Conservation (phyloP, 2,329 filamentous ascomycete species). For the Rugonectria rugulosa region DNA sequence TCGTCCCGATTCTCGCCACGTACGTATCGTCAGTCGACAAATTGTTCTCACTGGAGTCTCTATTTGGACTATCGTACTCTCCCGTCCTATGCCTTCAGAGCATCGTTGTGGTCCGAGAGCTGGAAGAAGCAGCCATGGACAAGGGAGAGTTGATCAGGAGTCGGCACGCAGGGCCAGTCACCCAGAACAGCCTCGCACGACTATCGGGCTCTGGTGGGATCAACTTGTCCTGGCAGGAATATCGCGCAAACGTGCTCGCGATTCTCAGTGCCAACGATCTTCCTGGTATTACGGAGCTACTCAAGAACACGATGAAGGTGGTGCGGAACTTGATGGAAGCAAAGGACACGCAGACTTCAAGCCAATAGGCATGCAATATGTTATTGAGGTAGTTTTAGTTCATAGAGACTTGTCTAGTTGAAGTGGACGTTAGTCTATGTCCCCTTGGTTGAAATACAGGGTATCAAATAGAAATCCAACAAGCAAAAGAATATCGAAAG, state of each 20-base stretch:
- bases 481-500: constrained; percentile 25
- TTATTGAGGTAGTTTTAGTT: neutral
- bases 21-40: constrained; percentile 60
- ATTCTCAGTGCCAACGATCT: constrained; percentile 71
- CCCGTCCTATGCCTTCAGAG: constrained; percentile 64
- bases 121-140: constrained; percentile 64
- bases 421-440: constrained; percentile 35
- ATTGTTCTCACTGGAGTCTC: constrained; percentile 53
- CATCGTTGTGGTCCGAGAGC: constrained; percentile 60
- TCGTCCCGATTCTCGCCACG: constrained; percentile 53
- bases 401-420: constrained; percentile 41
- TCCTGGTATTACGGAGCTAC: constrained; percentile 71
- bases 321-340: constrained; percentile 61
- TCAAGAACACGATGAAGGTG: constrained; percentile 84
- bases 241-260: constrained; percentile 74
- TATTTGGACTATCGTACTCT: constrained; percentile 67
- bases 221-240: constrained; percentile 74
- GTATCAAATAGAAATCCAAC: constrained; percentile 41
- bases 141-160: constrained; percentile 48
- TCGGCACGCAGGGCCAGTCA: constrained; percentile 74
- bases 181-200: constrained; percentile 68
- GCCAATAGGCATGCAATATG: neutral
- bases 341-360: constrained; percentile 31
- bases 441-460: constrained; percentile 45
- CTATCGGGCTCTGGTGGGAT: constrained; percentile 72